Evolutionary conservation across 176 grass and related monocot species (phyloP).

Genomic region (Microstegium vimineum): DNA sequence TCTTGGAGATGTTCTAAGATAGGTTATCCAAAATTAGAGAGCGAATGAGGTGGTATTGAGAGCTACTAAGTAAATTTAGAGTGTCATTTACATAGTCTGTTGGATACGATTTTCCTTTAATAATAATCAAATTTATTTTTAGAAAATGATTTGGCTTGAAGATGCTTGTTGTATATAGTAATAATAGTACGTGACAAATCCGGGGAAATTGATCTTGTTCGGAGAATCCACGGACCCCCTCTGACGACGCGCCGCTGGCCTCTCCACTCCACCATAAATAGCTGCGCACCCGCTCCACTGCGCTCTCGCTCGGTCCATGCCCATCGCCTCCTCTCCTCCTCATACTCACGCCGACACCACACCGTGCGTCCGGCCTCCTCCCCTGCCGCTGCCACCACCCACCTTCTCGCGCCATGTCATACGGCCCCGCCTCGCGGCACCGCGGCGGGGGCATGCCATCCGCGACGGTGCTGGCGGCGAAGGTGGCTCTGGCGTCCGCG

Average conservation of each 20-base stretch:
- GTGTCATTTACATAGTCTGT: too few relatives aligned
- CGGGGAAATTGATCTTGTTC: neutral
- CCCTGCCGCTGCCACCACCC: neutral
- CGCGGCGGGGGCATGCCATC: neutral
- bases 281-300: neutral
- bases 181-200: too few relatives aligned
- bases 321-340: neutral
- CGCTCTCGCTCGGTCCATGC: neutral
- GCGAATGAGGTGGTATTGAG: too few relatives aligned
- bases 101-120: too few relatives aligned
- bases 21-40: too few relatives aligned
- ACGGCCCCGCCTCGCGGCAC: slow-evolving; percentile 9
- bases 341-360: slow-evolving; percentile 12
- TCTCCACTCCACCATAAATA: slow-evolving; percentile 38
- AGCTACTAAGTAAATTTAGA: too few relatives aligned
- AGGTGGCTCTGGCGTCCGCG: slow-evolving; percentile 39
- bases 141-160: too few relatives aligned
- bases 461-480: slow-evolving; percentile 38
- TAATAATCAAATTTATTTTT: too few relatives aligned
- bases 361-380: neutral
- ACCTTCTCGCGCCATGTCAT: slow-evolving; percentile 10
- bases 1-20: too few relatives aligned
- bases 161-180: too few relatives aligned
- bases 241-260: neutral
- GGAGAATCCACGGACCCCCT: neutral